A percentile compares a stretch with the other conserved stretches of the same genome.
Conservation (phyloP, 176 grass and related monocot genomes). For the Thalia dealbata region DNA sequence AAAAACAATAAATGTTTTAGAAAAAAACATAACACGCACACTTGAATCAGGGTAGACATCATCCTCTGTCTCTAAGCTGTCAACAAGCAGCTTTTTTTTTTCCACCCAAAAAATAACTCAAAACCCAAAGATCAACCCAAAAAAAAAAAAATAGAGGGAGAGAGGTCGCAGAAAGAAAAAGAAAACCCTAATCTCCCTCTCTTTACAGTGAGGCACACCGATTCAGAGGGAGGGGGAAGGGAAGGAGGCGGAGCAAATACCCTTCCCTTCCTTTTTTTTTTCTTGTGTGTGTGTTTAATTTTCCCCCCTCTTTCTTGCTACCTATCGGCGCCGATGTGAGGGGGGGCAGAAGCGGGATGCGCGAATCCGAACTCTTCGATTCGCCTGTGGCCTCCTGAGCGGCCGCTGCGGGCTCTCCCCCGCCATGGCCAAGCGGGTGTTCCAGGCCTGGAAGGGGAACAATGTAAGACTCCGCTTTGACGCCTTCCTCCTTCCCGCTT, state of each 20-base stretch:
- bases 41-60: not conserved
- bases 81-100: slow-evolving; percentile 12
- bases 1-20: too few relatives aligned
- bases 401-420: not conserved
- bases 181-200: not conserved
- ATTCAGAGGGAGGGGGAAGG: not conserved
- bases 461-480: slow-evolving; percentile 51
- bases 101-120: not conserved
- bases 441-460: slow-evolving; percentile 68
- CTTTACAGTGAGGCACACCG: not conserved
- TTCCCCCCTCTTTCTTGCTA: not conserved
- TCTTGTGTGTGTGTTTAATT: too few relatives aligned
- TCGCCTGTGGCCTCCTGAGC: slow-evolving; percentile 4
- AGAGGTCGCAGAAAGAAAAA: not conserved
- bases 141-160: not conserved
- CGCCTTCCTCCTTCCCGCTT: not conserved
- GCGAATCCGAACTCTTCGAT: slow-evolving; percentile 17
- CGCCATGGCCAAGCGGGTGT: slow-evolving; percentile 66
- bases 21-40: not conserved
- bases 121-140: slow-evolving; percentile 18
- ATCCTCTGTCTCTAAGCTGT: not conserved
- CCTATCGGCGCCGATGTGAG: slow-evolving; percentile 11
- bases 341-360: slow-evolving; percentile 18
- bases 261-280: not conserved
- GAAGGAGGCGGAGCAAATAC: not conserved